Conservation (phyloP, 208 protist genomes). For the Leishmania braziliensis region DNA sequence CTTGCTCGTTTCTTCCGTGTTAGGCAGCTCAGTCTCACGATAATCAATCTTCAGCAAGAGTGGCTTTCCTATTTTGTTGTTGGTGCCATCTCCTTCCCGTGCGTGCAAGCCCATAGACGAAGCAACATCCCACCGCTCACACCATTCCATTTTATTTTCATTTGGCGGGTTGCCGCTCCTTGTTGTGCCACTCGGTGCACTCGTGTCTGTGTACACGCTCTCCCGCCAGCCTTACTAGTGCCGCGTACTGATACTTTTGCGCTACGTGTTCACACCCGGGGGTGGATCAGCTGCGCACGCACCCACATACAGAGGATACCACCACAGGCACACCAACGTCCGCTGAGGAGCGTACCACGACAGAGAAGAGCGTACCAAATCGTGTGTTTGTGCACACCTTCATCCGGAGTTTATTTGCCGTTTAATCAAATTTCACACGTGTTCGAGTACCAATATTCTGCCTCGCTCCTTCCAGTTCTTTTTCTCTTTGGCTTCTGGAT, state of each 20-base stretch:
- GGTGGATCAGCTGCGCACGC: not conserved
- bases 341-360: not conserved
- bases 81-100: not conserved
- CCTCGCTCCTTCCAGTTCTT: not conserved
- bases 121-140: too few relatives aligned
- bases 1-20: not conserved
- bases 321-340: not conserved
- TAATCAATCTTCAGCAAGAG: not conserved
- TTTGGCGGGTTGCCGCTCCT: not conserved
- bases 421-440: not conserved
- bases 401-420: not conserved
- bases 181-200: not conserved
- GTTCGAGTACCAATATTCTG: not conserved
- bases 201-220: not conserved
- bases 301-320: not conserved
- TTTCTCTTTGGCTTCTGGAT: not conserved
- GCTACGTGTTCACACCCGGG: not conserved
- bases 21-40: not conserved
- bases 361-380: not conserved
- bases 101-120: not conserved
- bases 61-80: not conserved
- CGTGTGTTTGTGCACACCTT: not conserved
- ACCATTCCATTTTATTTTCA: too few relatives aligned
- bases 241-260: not conserved
- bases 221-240: not conserved